Conservation (phyloP, 2,329 filamentous ascomycete species). For the Knoxdaviesia capensis region DNA sequence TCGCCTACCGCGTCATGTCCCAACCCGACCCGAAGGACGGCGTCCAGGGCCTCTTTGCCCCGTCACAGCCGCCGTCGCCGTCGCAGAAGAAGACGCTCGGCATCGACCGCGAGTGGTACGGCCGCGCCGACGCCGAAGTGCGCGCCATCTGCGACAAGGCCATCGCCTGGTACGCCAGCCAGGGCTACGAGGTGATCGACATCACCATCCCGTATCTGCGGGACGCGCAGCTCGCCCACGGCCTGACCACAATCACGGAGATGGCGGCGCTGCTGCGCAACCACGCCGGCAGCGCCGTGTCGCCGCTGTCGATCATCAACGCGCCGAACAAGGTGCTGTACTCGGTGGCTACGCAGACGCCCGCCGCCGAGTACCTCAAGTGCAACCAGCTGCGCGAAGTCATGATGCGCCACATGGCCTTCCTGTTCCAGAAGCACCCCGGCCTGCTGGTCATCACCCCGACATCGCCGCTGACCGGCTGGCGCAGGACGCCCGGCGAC, state of each 20-base stretch:
- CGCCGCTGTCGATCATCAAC: conserved; percentile 36
- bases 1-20: conserved; percentile 67
- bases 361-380: conserved; percentile 49
- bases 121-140: conserved; percentile 37
- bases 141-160: conserved; percentile 38
- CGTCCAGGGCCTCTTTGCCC: conserved; percentile 40
- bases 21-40: conserved; percentile 45
- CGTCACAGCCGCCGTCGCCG: conserved; percentile 24
- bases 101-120: conserved; percentile 35
- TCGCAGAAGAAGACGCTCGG: conserved; percentile 43
- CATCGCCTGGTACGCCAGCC: conserved; percentile 34
- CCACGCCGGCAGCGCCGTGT: conserved; percentile 20
- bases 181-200: conserved; percentile 29
- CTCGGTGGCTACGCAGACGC: conserved; percentile 40
- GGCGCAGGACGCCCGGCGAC: conserved; percentile 39
- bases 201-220: conserved; percentile 45
- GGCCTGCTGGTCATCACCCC: conserved; percentile 64
- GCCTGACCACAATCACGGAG: conserved; percentile 58
- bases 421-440: conserved; percentile 48
- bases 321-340: conserved; percentile 52
- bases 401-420: conserved; percentile 59
- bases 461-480: conserved; percentile 56
- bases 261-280: conserved; percentile 27
- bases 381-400: conserved; percentile 54
- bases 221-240: conserved; percentile 59